Conservation (phyloP, 2,329 filamentous ascomycete genomes). For the Emergomyces orientalis region DNA sequence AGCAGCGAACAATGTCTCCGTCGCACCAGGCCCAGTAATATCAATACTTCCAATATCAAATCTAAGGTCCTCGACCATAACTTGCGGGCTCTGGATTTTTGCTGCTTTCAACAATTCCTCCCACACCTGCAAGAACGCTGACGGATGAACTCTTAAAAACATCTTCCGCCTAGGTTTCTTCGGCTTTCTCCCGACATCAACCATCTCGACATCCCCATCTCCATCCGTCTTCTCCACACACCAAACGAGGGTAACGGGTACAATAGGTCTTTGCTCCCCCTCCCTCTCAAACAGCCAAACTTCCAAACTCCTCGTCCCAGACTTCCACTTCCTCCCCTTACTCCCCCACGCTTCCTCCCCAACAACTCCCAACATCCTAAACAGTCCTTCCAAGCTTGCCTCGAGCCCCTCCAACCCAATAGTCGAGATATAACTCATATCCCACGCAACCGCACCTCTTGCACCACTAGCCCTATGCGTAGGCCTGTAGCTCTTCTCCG, state of each 20-base stretch:
- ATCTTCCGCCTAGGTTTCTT: constrained; percentile 43
- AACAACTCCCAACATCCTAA: constrained; percentile 56
- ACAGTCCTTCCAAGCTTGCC: constrained; percentile 53
- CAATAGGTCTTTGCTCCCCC: constrained; percentile 49
- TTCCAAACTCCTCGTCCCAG: constrained; percentile 49
- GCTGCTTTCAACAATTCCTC: constrained; percentile 49
- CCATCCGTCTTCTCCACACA: constrained; percentile 38
- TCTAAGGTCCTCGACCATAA: constrained; percentile 56
- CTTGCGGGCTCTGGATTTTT: constrained; percentile 52
- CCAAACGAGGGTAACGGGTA: constrained; percentile 69
- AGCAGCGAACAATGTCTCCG: constrained; percentile 63
- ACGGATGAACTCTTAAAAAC: constrained; percentile 71
- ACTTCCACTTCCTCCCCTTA: constrained; percentile 62
- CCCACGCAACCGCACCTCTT: constrained; percentile 76
- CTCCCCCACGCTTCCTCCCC: constrained; percentile 52
- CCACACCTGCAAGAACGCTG: constrained; percentile 59
- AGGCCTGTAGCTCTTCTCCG: constrained; percentile 78
- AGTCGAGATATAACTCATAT: constrained; percentile 88
- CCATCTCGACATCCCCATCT: constrained; percentile 30
- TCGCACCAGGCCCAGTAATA: constrained; percentile 63
- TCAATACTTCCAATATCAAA: constrained; percentile 67
- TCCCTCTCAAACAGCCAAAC: constrained; percentile 51
- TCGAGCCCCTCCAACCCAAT: constrained; percentile 64
- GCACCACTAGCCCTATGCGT: constrained; percentile 71
- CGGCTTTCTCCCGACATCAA: constrained; percentile 20